Base-by-base conservation (phyloP, 179 eudicot species). In the Sideroxylon spinosum region DNA sequence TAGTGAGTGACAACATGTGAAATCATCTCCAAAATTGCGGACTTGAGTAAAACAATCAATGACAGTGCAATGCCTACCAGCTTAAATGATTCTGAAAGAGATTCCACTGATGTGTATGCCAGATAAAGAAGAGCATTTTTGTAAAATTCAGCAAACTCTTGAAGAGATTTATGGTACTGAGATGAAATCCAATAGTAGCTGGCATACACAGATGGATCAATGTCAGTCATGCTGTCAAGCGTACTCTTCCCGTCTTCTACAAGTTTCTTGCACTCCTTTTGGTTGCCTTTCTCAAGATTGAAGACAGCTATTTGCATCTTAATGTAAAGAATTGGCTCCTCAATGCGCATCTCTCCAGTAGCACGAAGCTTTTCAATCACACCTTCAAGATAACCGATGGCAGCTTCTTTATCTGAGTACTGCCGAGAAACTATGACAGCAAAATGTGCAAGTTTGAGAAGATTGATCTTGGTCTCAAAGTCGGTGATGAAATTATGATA, bases 381-480 rank as follows among this genome's bases (percentile, higher is more conserved):
- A 61, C 91, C 94, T 85, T 93, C 97, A 79, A 93, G 99, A 81
- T 90, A 93, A 68, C 86, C 84, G 76, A 92, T 84, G 56, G 95
- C 98, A 62, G 97, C 97, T 75, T 88, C 98, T 87, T 93, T 93
- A 86, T 91, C 98, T 1, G 89, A 78, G 86, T 95, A 93, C 76
- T 86, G 95, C 26, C 98, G 88, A 63, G 99, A 95, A 61, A 95
- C 97, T 73, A 92, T 91, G 79, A 92, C 99, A 73, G 95, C 94
- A 80, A 95, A 95, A 84, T 95, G 99, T 7, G 99, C 98, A 80
- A 95, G 97, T 94, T 95, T 95, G 61, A 95, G 98, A 75, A 91
- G 99, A 82, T 95, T 95, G 87, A 95, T 91, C 86, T 95, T 95
- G 49, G 99, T 93, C 89, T 95, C 99, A 78, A 95, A 95, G 66